Conservation (phyloP, 805 yeast species). For the Lachancea mirantina region DNA sequence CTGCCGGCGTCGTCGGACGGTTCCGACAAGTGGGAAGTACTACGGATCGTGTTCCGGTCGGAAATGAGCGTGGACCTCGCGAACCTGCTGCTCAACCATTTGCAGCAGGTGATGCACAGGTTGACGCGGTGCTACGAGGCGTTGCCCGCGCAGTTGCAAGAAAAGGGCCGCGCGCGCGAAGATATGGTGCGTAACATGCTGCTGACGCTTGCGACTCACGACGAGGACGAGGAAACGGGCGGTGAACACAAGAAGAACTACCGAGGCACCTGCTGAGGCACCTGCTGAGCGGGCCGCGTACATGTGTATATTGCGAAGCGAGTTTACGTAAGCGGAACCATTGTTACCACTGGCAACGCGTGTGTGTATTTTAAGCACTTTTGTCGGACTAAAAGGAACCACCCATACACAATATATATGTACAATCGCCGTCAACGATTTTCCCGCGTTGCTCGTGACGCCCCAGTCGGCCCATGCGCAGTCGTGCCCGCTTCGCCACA, state of each 20-base stretch:
- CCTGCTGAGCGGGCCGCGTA: no score
- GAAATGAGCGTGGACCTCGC: conserved; percentile 43
- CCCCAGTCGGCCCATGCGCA: no score
- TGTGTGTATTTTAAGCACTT: no score
- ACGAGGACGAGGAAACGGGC: conserved; percentile 10
- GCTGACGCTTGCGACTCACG: conserved; percentile 21
- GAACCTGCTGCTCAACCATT: conserved; percentile 29
- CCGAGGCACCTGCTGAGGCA: conserved; percentile 25
- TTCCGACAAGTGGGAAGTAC: conserved; percentile 56
- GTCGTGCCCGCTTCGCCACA: no score
- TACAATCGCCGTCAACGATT: no score
- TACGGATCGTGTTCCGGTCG: conserved; percentile 77
- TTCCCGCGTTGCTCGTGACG: no score
- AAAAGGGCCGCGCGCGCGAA: conserved; percentile 8
- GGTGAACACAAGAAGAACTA: conserved; percentile 20
- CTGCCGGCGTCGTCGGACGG: conserved; percentile 46
- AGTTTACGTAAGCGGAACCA: no score
- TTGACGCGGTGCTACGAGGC: conserved; percentile 16
- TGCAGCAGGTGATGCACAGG: conserved; percentile 17
- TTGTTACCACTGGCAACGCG: no score
- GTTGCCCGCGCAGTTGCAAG: conserved; percentile 5
- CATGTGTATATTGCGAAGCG: no score
- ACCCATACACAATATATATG: no score
- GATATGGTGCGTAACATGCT: conserved; percentile 20
- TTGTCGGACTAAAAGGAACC: no score